These are phyloP conservation scores for Symbiodinium pilosum DNA, from an alignment of 73 alveolate genomes.

Conservation along the genomic window DNA sequence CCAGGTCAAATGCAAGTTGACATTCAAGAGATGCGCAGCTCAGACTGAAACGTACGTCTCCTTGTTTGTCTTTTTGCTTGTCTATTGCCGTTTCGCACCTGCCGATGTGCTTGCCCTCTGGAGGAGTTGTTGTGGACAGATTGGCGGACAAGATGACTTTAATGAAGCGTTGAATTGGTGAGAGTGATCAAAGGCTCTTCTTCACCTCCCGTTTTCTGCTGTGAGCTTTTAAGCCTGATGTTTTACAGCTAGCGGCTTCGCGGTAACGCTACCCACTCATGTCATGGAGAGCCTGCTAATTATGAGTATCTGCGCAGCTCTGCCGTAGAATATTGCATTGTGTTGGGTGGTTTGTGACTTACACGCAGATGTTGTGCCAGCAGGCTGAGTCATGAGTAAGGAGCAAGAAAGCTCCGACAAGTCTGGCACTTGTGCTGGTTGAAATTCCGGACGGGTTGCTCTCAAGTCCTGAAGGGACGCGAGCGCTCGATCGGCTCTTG, in stretches of 20 bases:
- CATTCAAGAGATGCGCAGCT: constrained; percentile 13
- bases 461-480: no score
- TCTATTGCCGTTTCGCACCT: not conserved
- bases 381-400: no score
- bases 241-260: no score
- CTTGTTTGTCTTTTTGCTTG: not conserved
- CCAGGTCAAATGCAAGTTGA: not conserved
- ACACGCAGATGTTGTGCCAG: no score
- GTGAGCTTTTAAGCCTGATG: not conserved
- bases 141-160: constrained; percentile 30
- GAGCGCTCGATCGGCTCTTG: no score
- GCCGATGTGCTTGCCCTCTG: not conserved
- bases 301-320: no score
- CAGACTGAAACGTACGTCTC: not conserved
- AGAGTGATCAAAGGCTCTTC: not conserved
- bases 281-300: no score
- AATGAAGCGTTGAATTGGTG: not conserved
- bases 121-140: constrained; percentile 42
- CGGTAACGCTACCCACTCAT: not conserved
- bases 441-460: no score
- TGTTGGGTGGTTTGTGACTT: no score
- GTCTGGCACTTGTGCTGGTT: no score
- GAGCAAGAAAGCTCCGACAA: no score
- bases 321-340: no score
- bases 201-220: not conserved